These are phyloP conservation scores for Moesziomyces parantarcticus DNA, from an alignment of 1,284 basidiomycete species.

Conservation along the genomic window DNA sequence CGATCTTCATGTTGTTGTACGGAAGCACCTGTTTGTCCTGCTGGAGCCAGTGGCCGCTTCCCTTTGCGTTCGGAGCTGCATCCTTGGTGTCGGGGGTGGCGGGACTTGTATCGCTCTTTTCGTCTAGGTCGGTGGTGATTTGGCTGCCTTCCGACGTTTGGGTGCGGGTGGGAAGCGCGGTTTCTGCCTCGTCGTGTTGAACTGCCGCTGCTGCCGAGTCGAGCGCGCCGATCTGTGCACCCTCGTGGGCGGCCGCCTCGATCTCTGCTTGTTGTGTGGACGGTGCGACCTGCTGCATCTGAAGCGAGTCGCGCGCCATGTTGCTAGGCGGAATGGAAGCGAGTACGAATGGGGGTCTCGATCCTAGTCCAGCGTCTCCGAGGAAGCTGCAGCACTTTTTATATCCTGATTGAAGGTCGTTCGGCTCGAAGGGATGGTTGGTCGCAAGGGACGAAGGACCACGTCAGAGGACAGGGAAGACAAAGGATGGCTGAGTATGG, in stretches of 20 bases:
- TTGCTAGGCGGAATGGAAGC: not conserved
- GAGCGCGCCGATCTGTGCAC: conserved; percentile 18
- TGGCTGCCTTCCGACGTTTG: conserved; percentile 12
- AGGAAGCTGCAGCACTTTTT: not conserved
- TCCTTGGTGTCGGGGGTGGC: conserved; percentile 2
- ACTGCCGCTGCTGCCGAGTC: conserved; percentile 17
- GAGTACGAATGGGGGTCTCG: not conserved
- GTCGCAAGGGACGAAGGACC: not conserved
- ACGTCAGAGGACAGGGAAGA: not conserved
- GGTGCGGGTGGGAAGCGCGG: conserved; percentile 10
- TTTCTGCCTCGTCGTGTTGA: conserved; percentile 2
- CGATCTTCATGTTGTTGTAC: conserved; percentile 58
- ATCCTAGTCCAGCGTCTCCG: too few relatives aligned
- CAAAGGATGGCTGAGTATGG: not conserved
- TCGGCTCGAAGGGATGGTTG: too few relatives aligned
- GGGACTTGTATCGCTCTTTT: conserved; percentile 11
- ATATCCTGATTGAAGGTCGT: too few relatives aligned
- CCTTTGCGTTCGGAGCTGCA: conserved; percentile 1
- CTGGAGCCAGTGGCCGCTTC: conserved; percentile 50
- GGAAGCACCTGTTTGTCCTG: conserved; percentile 46
- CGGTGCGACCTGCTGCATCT: conserved; percentile 10
- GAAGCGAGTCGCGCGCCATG: conserved; percentile 9
- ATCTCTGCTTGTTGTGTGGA: conserved; percentile 7
- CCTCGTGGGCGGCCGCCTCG: conserved; percentile 16
- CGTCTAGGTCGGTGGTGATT: conserved; percentile 12